These are phyloP conservation scores for Pythium oligandrum DNA, from an alignment of 352 stramenopile species.

Conservation along the genomic window DNA sequence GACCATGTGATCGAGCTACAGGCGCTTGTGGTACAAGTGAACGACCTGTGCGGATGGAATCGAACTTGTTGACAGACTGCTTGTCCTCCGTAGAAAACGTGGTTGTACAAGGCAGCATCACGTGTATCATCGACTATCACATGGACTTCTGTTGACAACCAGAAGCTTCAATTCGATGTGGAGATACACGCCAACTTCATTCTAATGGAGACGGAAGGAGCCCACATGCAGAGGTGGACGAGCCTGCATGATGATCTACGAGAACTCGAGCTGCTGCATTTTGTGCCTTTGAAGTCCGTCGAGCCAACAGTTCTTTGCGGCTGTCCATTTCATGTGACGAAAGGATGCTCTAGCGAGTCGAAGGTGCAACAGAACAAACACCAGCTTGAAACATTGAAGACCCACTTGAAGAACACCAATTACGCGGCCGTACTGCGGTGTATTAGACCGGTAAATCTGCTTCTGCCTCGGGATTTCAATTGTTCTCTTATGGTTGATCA, in stretches of 20 bases:
- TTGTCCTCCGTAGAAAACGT: conserved; percentile 33
- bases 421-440: too few relatives aligned
- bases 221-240: conserved; percentile 4
- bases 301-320: conserved; percentile 31
- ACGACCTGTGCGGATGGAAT: not conserved
- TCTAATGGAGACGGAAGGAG: conserved; percentile 1
- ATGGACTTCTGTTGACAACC: too few relatives aligned
- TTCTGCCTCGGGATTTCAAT: not conserved
- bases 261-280: conserved; percentile 19
- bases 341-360: not conserved
- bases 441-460: too few relatives aligned
- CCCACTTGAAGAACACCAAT: too few relatives aligned
- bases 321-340: conserved; percentile 26
- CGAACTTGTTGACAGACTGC: too few relatives aligned
- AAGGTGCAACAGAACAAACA: too few relatives aligned
- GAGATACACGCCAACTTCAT: conserved; percentile 25
- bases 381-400: too few relatives aligned
- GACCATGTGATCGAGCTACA: conserved; percentile 26
- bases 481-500: conserved; percentile 1
- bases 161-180: not conserved
- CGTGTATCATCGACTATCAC: conserved; percentile 5
- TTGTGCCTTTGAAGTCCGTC: conserved; percentile 30
- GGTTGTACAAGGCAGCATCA: conserved; percentile 16
- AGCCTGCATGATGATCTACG: conserved; percentile 21
- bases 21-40: conserved; percentile 26